A percentile compares a stretch with the other conserved stretches of the same genome.
These are phyloP conservation scores for Priceomyces medius DNA, from an alignment of 805 yeast genomes.

Conservation along the genomic window DNA sequence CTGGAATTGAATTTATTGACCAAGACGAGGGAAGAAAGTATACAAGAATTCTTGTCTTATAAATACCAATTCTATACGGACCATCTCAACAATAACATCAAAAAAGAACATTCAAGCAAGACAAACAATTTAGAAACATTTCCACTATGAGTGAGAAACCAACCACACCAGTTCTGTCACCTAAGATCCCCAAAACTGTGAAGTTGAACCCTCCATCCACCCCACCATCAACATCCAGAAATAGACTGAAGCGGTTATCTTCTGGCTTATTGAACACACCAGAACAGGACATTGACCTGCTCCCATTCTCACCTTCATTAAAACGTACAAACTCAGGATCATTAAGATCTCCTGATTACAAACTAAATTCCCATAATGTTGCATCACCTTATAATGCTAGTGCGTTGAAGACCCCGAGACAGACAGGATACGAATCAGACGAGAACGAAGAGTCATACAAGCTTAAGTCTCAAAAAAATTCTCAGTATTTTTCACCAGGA, in stretches of 20 bases:
- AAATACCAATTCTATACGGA: no score
- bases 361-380: conserved; percentile 22
- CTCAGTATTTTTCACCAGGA: conserved; percentile 41
- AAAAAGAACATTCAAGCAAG: no score
- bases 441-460: conserved; percentile 19
- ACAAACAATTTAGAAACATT: background rate
- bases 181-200: conserved; percentile 23
- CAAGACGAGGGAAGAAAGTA: no score
- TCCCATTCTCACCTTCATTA: conserved; percentile 41
- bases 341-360: conserved; percentile 35
- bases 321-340: conserved; percentile 33
- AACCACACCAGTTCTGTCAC: conserved; percentile 36
- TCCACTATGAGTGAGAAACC: conserved; percentile 23
- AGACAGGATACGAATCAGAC: conserved; percentile 30
- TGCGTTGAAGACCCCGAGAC: conserved; percentile 34
- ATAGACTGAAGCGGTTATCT: conserved; percentile 23
- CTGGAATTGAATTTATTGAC: no score
- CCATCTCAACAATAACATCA: no score
- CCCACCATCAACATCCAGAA: conserved; percentile 22
- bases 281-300: conserved; percentile 24
- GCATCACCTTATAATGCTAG: conserved; percentile 28
- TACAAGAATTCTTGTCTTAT: no score
- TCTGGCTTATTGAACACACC: conserved; percentile 35
- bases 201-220: conserved; percentile 26
- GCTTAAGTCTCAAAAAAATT: conserved; percentile 35